Evolutionary conservation across 2,329 filamentous ascomycete genomes (phyloP).

Genomic region (Colletotrichum gigasporum): DNA sequence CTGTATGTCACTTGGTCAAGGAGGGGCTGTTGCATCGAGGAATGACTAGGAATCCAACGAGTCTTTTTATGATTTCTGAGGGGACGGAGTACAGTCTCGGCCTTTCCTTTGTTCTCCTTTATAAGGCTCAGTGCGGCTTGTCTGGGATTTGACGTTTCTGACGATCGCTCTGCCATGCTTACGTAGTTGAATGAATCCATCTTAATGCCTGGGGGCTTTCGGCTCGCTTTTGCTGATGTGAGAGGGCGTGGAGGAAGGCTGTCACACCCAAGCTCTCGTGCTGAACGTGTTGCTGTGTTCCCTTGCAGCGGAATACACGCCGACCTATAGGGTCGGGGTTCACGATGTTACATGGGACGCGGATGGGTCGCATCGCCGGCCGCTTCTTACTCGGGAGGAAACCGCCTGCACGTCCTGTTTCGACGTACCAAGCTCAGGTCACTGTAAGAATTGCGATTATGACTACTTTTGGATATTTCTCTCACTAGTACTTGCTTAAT

Average conservation of each 20-base stretch:
- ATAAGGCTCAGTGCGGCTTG: slow-evolving; percentile 29
- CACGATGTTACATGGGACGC: not conserved
- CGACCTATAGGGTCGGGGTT: not conserved
- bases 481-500: no score
- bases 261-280: not conserved
- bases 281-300: not conserved
- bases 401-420: not conserved
- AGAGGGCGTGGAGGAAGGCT: not conserved
- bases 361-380: slow-evolving; percentile 8
- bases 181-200: slow-evolving; percentile 36
- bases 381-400: not conserved
- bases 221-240: slow-evolving; percentile 3
- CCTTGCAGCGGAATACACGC: not conserved
- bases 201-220: slow-evolving; percentile 29
- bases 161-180: slow-evolving; percentile 35
- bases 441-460: not conserved
- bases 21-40: slow-evolving; percentile 32
- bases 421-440: slow-evolving; percentile 1
- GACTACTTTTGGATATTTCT: not conserved
- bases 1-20: slow-evolving; percentile 34
- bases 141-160: slow-evolving; percentile 32
- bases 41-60: slow-evolving; percentile 34
- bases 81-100: slow-evolving; percentile 37
- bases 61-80: slow-evolving; percentile 37
- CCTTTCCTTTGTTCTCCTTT: slow-evolving; percentile 35